A percentile compares a stretch with the other conserved stretches of the same genome.
Evolutionary conservation across 208 protist species (phyloP).

Genomic region (Acanthamoeba triangularis): DNA sequence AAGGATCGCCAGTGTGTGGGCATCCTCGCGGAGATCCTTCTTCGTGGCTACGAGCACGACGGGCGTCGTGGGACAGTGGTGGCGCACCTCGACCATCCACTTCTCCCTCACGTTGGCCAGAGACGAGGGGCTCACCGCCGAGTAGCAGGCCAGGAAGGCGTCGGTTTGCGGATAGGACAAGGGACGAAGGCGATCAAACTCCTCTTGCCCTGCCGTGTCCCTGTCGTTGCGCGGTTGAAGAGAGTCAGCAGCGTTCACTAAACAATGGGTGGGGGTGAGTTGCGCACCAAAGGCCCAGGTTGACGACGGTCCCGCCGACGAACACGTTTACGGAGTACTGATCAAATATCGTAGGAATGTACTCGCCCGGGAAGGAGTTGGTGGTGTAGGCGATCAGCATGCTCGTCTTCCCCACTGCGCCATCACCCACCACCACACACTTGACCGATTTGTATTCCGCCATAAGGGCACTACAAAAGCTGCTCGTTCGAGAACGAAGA

Average conservation of each 20-base stretch:
- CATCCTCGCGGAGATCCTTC: not conserved
- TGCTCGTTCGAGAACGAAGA: too few species aligned
- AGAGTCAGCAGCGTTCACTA: too few species aligned
- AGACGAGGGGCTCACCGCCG: not conserved
- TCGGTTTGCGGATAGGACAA: conserved; percentile 82
- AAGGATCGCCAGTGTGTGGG: not conserved
- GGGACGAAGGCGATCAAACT: conserved; percentile 84
- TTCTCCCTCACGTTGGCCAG: conserved; percentile 7
- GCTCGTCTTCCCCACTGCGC: too few species aligned
- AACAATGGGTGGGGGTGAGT: too few species aligned
- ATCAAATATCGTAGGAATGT: too few species aligned
- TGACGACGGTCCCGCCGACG: not conserved
- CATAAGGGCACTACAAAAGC: too few species aligned
- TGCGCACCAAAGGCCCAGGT: not conserved
- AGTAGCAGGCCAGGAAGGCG: conserved; percentile 86
- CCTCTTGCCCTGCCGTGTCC: conserved; percentile 50
- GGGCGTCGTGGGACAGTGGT: conserved; percentile 15
- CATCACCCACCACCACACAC: too few species aligned
- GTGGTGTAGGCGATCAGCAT: too few species aligned
- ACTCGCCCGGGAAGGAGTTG: too few species aligned
- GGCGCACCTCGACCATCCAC: not conserved
- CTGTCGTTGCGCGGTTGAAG: not conserved
- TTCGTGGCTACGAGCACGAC: conserved; percentile 19
- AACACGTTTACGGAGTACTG: too few species aligned
- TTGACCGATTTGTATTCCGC: too few species aligned